Conservation (phyloP, 139 green algal genomes). For the Diplosphaera chodatii region DNA sequence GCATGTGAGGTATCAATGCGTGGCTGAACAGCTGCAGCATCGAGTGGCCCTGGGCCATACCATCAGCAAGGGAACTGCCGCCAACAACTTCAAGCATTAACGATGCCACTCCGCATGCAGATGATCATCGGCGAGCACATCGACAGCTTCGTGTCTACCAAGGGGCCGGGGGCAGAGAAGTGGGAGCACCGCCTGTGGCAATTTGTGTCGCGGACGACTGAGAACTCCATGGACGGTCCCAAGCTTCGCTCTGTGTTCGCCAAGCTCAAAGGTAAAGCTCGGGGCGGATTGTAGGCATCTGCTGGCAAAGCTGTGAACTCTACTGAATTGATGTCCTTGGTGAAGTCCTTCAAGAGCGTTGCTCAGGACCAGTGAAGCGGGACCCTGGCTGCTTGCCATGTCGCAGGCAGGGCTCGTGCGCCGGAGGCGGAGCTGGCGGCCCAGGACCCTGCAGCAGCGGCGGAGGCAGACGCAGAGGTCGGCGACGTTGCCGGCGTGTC, state of each 20-base stretch:
- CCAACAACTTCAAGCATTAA: too few relatives aligned
- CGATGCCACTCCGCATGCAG: too few relatives aligned
- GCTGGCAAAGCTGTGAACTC: too few relatives aligned
- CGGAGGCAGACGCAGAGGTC: slow-evolving; percentile 4
- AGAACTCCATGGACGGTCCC: slow-evolving; percentile 33
- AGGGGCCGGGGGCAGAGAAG: background rate
- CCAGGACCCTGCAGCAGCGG: background rate
- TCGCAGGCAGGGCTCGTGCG: background rate
- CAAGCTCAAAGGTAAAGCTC: slow-evolving; percentile 5
- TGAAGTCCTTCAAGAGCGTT: too few relatives aligned
- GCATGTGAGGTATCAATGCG: too few relatives aligned
- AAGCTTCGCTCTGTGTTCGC: slow-evolving; percentile 22
- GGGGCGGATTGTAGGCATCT: too few relatives aligned
- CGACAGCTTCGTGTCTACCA: background rate
- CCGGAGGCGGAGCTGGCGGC: background rate
- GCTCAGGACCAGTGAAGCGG: too few relatives aligned
- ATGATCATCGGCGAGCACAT: slow-evolving; percentile 18
- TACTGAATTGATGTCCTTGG: too few relatives aligned
- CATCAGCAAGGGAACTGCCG: too few relatives aligned
- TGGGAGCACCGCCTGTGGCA: slow-evolving; percentile 21
- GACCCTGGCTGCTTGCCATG: background rate
- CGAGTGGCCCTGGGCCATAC: too few relatives aligned
- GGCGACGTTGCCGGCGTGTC: slow-evolving; percentile 1
- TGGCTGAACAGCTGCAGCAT: too few relatives aligned
- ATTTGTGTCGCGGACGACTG: slow-evolving; percentile 22